These are phyloP conservation scores for Blastocladiella emersonii DNA, from an alignment of 371 early-diverging fungal genomes.

Conservation along the genomic window DNA sequence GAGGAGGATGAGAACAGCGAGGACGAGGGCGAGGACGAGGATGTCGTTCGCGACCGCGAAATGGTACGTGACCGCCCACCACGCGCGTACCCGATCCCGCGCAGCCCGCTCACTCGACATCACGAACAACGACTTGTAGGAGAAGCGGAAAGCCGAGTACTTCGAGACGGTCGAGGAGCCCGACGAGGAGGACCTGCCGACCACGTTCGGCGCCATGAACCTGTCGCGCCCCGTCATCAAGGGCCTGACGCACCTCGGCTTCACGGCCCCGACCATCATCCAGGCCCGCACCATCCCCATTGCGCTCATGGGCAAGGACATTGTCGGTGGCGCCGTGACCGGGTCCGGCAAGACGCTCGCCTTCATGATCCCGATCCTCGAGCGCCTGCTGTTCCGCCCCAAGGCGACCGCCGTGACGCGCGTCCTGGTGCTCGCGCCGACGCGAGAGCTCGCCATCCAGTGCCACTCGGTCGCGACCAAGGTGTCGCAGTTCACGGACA, in stretches of 20 bases:
- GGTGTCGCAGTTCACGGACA: conserved; percentile 76
- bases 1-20: conserved; percentile 1
- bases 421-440: conserved; percentile 96
- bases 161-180: neutral
- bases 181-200: conserved; percentile 11
- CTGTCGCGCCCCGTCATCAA: conserved; percentile 90
- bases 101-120: conserved; percentile 2
- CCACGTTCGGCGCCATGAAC: conserved; percentile 76
- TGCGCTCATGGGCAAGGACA: conserved; percentile 93
- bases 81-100: no score
- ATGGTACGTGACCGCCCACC: no score
- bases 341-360: conserved; percentile 99
- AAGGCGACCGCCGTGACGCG: conserved; percentile 64
- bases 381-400: conserved; percentile 82
- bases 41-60: neutral
- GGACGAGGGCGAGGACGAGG: conserved; percentile 7
- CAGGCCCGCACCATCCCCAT: conserved; percentile 94
- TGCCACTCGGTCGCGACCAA: conserved; percentile 84
- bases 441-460: conserved; percentile 97
- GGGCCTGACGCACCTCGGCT: conserved; percentile 77
- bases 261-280: conserved; percentile 89
- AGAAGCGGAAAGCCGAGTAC: conserved; percentile 5
- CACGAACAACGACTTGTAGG: neutral
- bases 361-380: conserved; percentile 94
- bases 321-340: conserved; percentile 98